Base-by-base conservation (phyloP, 192 early-diverging fungal genomes). In the Rhizophagus sp. region DNA sequence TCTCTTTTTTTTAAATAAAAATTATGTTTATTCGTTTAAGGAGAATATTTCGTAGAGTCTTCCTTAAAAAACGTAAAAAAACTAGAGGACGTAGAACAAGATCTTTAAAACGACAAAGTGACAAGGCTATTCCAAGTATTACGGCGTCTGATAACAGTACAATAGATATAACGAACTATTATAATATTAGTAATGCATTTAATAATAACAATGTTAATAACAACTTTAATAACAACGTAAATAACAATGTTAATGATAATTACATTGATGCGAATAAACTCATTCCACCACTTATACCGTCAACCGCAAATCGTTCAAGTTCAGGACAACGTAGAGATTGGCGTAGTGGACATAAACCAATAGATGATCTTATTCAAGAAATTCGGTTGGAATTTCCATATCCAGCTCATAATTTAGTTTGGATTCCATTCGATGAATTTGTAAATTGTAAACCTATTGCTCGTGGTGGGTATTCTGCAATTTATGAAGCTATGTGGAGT, bases 381-480 rank as follows among this genome's bases (percentile, higher is more conserved):
- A 79, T 79, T 66, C 30, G 78, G 71, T 22, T 79, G 11, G 63
- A 79, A 30, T 79, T 39, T 79, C 78, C 78, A 22, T 5, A 57
- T 61, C 78, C 64, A 2, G 12, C 62, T 12, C 78, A 79, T 33
- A 44, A 79, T 70, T 50, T 79, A 39, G n/a, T 4, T 39, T 79
- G 78, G 78, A 62, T 79, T 33, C 78, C 78, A 25, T 79, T 70
- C 25, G 67, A 69, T 39, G 78, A 79, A 71, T 79, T 79, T 62
- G 52, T 61, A 1, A 33, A 25, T 13, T 62, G 15, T 34, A 49
- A 24, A 34, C 78, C 82, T 62, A 81, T 84, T 36, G 75, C 81
- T 15, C 75, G 76, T 13, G 85, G 85, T 70, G 85, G 85, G 11
- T 86, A 80, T 47, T 83, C 85, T 30, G 77, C 82, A 25, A 82